These are phyloP conservation scores for Xylaria castorea DNA, from an alignment of 495 filamentous ascomycete genomes.

Conservation along the genomic window DNA sequence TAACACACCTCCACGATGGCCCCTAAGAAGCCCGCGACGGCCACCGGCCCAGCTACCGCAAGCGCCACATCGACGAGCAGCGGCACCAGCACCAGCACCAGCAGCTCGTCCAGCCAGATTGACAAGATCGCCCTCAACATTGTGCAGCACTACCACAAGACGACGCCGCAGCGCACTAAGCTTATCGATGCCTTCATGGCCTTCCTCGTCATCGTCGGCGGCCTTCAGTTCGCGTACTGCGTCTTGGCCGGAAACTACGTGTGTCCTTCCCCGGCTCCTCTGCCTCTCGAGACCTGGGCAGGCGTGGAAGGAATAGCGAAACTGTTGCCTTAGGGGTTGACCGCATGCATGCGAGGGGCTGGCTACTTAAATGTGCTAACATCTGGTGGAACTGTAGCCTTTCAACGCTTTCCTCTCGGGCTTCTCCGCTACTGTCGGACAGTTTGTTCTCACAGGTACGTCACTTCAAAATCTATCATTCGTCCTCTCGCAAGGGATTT, in stretches of 20 bases:
- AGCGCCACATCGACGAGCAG: constrained; percentile 9
- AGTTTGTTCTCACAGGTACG: constrained; percentile 92
- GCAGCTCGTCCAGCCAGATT: constrained; percentile 48
- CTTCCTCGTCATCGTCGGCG: constrained; percentile 85
- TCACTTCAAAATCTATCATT: neutral
- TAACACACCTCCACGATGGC: constrained; percentile 32
- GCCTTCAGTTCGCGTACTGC: constrained; percentile 92
- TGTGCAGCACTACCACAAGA: constrained; percentile 75
- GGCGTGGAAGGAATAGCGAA: neutral
- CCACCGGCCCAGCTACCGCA: constrained; percentile 23
- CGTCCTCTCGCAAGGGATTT: neutral
- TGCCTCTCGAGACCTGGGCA: neutral
- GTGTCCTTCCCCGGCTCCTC: constrained; percentile 44
- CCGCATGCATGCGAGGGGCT: neutral
- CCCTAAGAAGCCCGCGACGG: constrained; percentile 38
- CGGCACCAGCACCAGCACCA: constrained; percentile 48
- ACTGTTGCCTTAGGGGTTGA: neutral
- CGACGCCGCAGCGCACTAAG: constrained; percentile 88
- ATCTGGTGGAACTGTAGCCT: constrained; percentile 62
- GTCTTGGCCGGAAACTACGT: constrained; percentile 94
- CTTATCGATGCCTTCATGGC: constrained; percentile 91
- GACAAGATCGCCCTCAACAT: constrained; percentile 61
- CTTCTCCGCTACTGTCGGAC: constrained; percentile 93
- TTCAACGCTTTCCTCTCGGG: constrained; percentile 98
- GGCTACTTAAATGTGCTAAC: constrained; percentile 26